Conservation (phyloP, 2,329 filamentous ascomycete species). For the Microsporum ferrugineum region DNA sequence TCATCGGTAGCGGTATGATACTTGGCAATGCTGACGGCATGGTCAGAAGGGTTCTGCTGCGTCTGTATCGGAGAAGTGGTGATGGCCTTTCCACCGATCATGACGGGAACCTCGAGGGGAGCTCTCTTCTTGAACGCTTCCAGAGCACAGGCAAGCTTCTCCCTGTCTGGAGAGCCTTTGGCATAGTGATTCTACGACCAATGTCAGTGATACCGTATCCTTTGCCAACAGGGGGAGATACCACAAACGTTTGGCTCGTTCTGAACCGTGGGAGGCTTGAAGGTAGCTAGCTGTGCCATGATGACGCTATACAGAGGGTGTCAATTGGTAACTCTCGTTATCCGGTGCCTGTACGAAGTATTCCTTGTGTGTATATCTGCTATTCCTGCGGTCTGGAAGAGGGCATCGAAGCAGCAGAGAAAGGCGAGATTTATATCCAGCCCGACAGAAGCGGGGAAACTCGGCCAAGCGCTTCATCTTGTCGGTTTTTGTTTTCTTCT, state of each 20-base stretch:
- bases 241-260: slow-evolving; percentile 88
- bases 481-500: not conserved
- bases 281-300: slow-evolving; percentile 57
- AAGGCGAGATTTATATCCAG: not conserved
- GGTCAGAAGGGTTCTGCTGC: slow-evolving; percentile 78
- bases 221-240: not conserved
- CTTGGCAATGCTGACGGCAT: slow-evolving; percentile 62
- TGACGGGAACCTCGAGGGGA: slow-evolving; percentile 67
- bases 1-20: slow-evolving; percentile 70
- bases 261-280: slow-evolving; percentile 73
- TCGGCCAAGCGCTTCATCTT: not conserved
- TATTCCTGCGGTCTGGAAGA: not conserved
- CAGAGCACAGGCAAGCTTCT: slow-evolving; percentile 63
- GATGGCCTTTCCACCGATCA: slow-evolving; percentile 73
- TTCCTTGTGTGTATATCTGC: not conserved
- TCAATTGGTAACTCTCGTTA: not conserved
- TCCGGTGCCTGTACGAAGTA: not conserved
- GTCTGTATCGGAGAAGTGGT: slow-evolving; percentile 18
- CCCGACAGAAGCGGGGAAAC: not conserved
- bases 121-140: slow-evolving; percentile 56
- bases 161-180: slow-evolving; percentile 69
- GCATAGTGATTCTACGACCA: slow-evolving; percentile 65
- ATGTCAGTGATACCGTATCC: slow-evolving; percentile 6
- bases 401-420: not conserved
- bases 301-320: not conserved